Evolutionary conservation across 768 basidiomycete species (phyloP).

Genomic region (Tricholoma bakamatsutake): DNA sequence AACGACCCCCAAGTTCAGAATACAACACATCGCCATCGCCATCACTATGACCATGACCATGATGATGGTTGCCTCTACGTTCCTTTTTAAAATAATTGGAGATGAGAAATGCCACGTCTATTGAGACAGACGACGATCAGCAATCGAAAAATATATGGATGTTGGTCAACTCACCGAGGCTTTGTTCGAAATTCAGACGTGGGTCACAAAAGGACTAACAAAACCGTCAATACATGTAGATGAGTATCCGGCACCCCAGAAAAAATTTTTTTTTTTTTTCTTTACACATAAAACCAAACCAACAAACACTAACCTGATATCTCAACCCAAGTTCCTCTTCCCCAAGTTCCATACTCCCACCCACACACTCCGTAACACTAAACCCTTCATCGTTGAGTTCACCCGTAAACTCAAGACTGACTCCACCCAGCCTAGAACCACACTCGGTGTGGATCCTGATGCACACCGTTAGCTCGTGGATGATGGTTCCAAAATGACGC

Average conservation of each 20-base stretch:
- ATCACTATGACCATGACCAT: conserved; percentile 19
- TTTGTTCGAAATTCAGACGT: conserved; percentile 89
- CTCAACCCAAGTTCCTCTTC: conserved; percentile 88
- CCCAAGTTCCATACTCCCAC: conserved; percentile 90
- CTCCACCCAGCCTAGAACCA: conserved; percentile 72
- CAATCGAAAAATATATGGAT: not conserved
- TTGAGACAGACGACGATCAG: conserved; percentile 8
- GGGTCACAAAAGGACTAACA: conserved; percentile 97
- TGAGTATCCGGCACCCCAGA: too few relatives aligned
- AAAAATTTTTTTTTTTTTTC: too few relatives aligned
- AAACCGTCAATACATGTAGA: too few relatives aligned
- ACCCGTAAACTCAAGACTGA: conserved; percentile 90
- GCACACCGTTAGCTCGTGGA: conserved; percentile 78
- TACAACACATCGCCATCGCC: conserved; percentile 28
- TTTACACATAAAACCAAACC: not conserved
- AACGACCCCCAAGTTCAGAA: conserved; percentile 28
- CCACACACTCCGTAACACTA: conserved; percentile 94
- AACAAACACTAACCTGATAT: conserved; percentile 58
- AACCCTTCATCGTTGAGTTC: conserved; percentile 88
- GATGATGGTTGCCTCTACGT: conserved; percentile 36
- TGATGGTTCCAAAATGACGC: conserved; percentile 82
- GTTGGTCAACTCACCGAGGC: conserved; percentile 58
- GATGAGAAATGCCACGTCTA: conserved; percentile 83
- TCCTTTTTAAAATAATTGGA: conserved; percentile 76
- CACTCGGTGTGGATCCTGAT: conserved; percentile 73